Conservation (phyloP, 805 yeast species). For the Ogataea populi-albae region DNA sequence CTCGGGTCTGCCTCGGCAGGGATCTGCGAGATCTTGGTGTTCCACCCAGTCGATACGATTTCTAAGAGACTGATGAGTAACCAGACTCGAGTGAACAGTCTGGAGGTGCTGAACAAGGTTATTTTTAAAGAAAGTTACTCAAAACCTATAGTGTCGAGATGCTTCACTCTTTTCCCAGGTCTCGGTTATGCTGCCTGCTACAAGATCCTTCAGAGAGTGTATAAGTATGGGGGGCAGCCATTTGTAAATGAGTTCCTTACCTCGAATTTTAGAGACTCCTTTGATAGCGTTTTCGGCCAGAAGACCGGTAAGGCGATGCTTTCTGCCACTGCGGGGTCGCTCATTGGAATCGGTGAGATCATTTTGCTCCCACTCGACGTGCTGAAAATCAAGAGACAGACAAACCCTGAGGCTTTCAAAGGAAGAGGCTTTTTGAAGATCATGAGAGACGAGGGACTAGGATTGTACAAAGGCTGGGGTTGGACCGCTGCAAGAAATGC, state of each 20-base stretch:
- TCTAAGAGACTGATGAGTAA: conserved; percentile 93
- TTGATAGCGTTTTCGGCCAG: conserved; percentile 77
- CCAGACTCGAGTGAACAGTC: conserved; percentile 61
- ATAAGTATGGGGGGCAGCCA: conserved; percentile 99
- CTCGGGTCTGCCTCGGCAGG: conserved; percentile 99
- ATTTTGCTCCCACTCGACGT: conserved; percentile 94
- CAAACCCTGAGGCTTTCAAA: conserved; percentile 98
- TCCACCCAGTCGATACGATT: conserved; percentile 98
- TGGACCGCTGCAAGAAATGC: conserved; percentile 99
- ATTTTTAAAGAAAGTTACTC: conserved; percentile 80
- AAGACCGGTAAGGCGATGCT: conserved; percentile 96
- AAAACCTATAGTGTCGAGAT: conserved; percentile 65
- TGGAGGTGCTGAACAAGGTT: conserved; percentile 73
- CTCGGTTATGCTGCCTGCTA: conserved; percentile 97
- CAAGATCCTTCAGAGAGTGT: conserved; percentile 94
- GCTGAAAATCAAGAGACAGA: conserved; percentile 96
- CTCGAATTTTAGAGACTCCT: conserved; percentile 64
- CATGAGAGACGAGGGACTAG: conserved; percentile 85
- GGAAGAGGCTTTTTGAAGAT: conserved; percentile 95
- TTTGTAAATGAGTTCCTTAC: conserved; percentile 92
- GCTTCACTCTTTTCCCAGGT: conserved; percentile 92
- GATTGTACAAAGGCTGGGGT: conserved; percentile 97
- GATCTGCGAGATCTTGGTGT: conserved; percentile 90
- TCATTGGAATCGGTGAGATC: conserved; percentile 97
- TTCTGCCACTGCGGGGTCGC: conserved; percentile 96